A percentile compares a stretch with the other conserved stretches of the same genome.
Evolutionary conservation across 2,329 filamentous ascomycete species (phyloP).

Genomic region (Clarireedia monteithiana): DNA sequence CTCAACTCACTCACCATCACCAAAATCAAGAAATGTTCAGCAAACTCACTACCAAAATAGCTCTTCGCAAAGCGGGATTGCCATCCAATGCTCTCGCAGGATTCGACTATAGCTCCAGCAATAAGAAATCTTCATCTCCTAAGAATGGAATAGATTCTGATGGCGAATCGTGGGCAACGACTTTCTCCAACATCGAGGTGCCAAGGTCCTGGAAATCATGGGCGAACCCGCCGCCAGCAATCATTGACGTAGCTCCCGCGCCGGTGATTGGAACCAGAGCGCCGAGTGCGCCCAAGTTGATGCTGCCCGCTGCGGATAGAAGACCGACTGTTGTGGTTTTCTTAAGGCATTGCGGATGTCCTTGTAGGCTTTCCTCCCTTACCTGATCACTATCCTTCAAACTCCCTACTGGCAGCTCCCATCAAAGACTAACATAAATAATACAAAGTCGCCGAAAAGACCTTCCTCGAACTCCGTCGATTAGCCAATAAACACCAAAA

Average conservation of each 20-base stretch:
- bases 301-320: slow-evolving; percentile 38
- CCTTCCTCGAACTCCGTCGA: slow-evolving; percentile 47
- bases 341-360: slow-evolving; percentile 65
- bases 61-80: slow-evolving; percentile 27
- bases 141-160: slow-evolving; percentile 9
- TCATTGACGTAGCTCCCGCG: slow-evolving; percentile 19
- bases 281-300: slow-evolving; percentile 15
- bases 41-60: slow-evolving; percentile 27
- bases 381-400: neutral
- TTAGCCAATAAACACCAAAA: slow-evolving; percentile 44
- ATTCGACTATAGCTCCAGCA: slow-evolving; percentile 5
- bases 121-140: slow-evolving; percentile 12
- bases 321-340: slow-evolving; percentile 58
- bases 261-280: slow-evolving; percentile 22
- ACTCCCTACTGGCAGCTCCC: neutral
- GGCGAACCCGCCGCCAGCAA: slow-evolving; percentile 23
- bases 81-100: slow-evolving; percentile 21
- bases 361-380: slow-evolving; percentile 44
- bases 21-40: slow-evolving; percentile 20
- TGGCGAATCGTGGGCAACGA: slow-evolving; percentile 20
- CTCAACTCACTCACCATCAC: neutral
- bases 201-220: slow-evolving; percentile 25
- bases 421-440: neutral
- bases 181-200: slow-evolving; percentile 24
- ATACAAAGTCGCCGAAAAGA: slow-evolving; percentile 57